Base-by-base conservation (phyloP, 2,329 filamentous ascomycete genomes). In the Microcera coccophila region DNA sequence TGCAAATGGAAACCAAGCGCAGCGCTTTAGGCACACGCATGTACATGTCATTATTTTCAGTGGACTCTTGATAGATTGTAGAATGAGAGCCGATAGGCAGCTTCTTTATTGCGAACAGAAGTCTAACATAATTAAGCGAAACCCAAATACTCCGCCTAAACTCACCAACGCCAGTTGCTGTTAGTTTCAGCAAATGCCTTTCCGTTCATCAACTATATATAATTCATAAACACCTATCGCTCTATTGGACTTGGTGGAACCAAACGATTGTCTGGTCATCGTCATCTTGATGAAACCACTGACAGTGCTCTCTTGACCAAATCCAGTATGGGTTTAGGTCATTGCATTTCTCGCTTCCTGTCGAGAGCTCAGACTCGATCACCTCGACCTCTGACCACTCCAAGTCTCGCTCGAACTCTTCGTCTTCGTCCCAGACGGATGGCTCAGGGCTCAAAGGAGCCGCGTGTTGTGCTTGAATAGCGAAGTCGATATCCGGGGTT, bases 281-380 rank as follows among this genome's bases (percentile, higher is more conserved):
- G 4, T 40, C 16, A 16, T 38, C 11, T 16, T 34, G 7, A n/a
- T 46, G 47, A 22, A 28, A 46, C 37, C 36, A 47, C 14, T 31
- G 33, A 5, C 18, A 21, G 2, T 43, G 10, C 15, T 34, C 5
- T 15, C 20, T 16, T n/a, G 46, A 49, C 42, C 43, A 49, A n/a
- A 19, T 28, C 47, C 47, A 49, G 24, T 40, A 49, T 4, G 35
- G 15, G 12, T 39, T 37, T n/a, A 33, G 15, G 4, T 41, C 28
- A 12, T 18, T 20, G 4, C 20, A 19, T 8, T 42, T 34, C 12
- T 14, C 5, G 4, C 28, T 38, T 12, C n/a, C 31, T 10, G 39
- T 32, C 15, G 34, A 39, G 10, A 19, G 17, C 3, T 38, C 17
- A 4, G 26, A 36, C 15, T 45, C 35, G 22, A 35, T 17, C 11